Base-by-base conservation (phyloP, 345 rosid genomes). In the Limnanthes douglasii region DNA sequence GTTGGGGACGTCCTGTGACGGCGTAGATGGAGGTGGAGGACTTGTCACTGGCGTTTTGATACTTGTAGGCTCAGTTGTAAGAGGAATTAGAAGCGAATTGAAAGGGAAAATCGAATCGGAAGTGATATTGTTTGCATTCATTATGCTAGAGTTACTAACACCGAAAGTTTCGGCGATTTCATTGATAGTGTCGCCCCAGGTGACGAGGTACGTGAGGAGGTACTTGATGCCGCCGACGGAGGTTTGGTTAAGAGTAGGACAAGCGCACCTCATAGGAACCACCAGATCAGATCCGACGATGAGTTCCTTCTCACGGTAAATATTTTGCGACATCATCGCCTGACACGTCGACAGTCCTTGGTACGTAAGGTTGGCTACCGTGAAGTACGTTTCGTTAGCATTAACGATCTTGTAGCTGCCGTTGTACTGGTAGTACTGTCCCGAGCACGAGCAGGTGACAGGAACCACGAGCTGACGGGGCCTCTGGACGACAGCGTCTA, bases 281-380 rank as follows among this genome's bases (percentile, higher is more conserved):
- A 15, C 10, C 14, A 73, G 50, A 8, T 5, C 4, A 37, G 41
- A 1, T 11, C 48, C 44, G 9, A 21, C 37, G 1, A 8, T 0
- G 11, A 73, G 57, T 14, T 43, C 22, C 13, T 12, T 35, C 16
- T 3, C 22, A 2, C 2, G 25, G 31, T 34, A 51, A 5, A 64
- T 32, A 23, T 78, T 78, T 21, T 73, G 70, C 3, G 61, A 61
- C 48, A 55, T 48, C 59, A 73, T 21, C 28, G 83, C 65, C 57
- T 73, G 90, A 60, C 90, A 77, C 16, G 78, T 77, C 52, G 69
- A 53, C 46, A 77, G 69, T 18, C 82, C 82, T 38, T 77, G 88
- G 59, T 68, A 78, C 23, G 79, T 78, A 43, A 65, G 4, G 56
- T 78, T 78, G 44, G 90, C 66, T 8, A 78, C 47, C 24, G 3